Conservation (phyloP, 2,329 filamentous ascomycete genomes). For the Fusarium equiseti region DNA sequence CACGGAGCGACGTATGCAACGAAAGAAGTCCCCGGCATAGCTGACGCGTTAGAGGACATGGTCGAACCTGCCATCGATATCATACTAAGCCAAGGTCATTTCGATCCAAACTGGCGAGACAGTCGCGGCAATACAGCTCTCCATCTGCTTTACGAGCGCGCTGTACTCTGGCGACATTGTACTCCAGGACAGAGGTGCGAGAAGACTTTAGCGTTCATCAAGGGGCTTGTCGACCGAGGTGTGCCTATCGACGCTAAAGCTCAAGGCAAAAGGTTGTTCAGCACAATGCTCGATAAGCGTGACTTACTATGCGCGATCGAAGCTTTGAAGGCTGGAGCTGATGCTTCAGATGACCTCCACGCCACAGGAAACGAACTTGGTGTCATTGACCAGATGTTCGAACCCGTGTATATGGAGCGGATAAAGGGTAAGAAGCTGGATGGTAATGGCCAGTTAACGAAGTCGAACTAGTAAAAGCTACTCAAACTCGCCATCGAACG, state of each 20-base stretch:
- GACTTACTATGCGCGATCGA: not conserved
- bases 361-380: no score
- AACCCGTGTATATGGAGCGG: no score
- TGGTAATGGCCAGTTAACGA: no score
- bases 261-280: not conserved
- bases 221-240: conserved; percentile 1
- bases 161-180: not conserved
- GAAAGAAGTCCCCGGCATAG: not conserved
- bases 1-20: conserved; percentile 1
- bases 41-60: not conserved
- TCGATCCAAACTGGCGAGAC: not conserved
- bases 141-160: not conserved
- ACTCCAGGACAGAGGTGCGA: not conserved
- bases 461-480: not conserved
- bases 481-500: not conserved
- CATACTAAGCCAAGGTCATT: not conserved
- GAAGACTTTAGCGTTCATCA: not conserved
- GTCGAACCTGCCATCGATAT: not conserved
- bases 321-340: conserved; percentile 4
- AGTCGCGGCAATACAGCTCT: not conserved
- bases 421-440: no score
- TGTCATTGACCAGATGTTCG: no score
- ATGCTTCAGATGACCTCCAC: not conserved
- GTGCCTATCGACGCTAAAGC: not conserved
- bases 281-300: fast-evolving